Base-by-base conservation (phyloP, 345 rosid genomes). In the Rhodomyrtus tomentosa region DNA sequence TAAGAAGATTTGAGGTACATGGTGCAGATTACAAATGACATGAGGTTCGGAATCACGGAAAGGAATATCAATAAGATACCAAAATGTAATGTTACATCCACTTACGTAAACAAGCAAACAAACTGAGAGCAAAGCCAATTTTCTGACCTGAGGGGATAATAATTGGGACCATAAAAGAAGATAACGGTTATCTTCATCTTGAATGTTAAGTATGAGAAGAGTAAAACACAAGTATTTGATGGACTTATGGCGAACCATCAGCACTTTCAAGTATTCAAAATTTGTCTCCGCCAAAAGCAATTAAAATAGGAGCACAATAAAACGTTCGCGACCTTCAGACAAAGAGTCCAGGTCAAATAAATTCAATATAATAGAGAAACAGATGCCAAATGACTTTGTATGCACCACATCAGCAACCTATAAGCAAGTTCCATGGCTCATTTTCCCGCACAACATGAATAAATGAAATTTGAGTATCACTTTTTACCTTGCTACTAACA, bases 401-500 rank as follows among this genome's bases (percentile, higher is more conserved):
- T 36, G 79, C 16, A 36, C 45, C 45, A 18, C 79, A 68, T 68
- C 79, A 68, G 25, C 79, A 36, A 68, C 45, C 79, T 68, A 36
- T 68, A 36, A 5, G 13, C 20, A 68, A 68, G 45, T 36, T 42
- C 24, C 45, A 32, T 68, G 79, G 45, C 24, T 68, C 58, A 49
- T 68, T 68, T 68, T 36, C 79, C 25, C 18, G 79, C 45, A 36
- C 4, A 25, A 68, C 36, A 36, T 11, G 11, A 36, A 32, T 32
- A 36, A 36, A 36, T 18, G 29, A 62, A 62, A 62, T 29, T 68
- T 68, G 45, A 20, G 13, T 18, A 9, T 36, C 25, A 21, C 45
- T 68, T 10, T 42, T 53, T 40, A 82, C 87, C 87, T 86, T 87
- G 73, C 59, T 59, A 83, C 86, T 85, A 80, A 83, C 74, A 81